Evolutionary conservation across 2,329 filamentous ascomycete genomes (phyloP), one percentile per base, ranked within the genome.

Genomic region (Aspergillus cejpii): DNA sequence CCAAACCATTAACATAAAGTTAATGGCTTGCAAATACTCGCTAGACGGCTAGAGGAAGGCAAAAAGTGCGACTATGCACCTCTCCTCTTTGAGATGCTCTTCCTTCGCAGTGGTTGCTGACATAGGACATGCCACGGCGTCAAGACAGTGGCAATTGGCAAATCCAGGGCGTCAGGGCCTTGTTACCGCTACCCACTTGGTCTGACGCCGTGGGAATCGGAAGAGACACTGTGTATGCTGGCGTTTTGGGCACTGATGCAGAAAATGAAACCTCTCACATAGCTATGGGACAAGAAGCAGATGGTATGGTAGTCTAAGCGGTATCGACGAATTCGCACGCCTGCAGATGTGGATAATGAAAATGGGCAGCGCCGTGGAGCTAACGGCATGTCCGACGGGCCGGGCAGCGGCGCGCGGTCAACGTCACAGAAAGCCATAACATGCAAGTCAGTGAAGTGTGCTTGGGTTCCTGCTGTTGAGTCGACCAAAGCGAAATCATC

Each of bases 351-450:
- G 51, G 51, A 56, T 55, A 51, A 43, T 41, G 34, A 46, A 40
- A 39, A 49, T 42, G 29, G 48, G 23, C 42, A 47, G 50, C 40
- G 37, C 39, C 50, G 49, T 54, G 52, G 52, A 52, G 52, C 53
- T 52, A 50, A 46, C 48, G 46, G 53, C 44, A 57, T 43, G 50
- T 40, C 52, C 47, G 49, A 58, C 55, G 56, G 54, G 45, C 54
- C 54, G 55, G 17, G 49, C 43, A 54, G 50, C 50, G 47, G 48
- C 47, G 48, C 52, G 51, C 51, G 50, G 54, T 51, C 53, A 50
- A 45, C 37, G 49, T 34, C 21, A 40, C 44, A 47, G 46, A 44
- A 54, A 44, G 47, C 43, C 49, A 54, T 49, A 52, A 42, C 36
- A 55, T 53, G 53, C 51, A 55, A 37, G 51, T 53, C 53, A 52